Evolutionary conservation across 345 rosid genomes (phyloP), one percentile per base, ranked within the genome.

Genomic region (Iberis pinnata): DNA sequence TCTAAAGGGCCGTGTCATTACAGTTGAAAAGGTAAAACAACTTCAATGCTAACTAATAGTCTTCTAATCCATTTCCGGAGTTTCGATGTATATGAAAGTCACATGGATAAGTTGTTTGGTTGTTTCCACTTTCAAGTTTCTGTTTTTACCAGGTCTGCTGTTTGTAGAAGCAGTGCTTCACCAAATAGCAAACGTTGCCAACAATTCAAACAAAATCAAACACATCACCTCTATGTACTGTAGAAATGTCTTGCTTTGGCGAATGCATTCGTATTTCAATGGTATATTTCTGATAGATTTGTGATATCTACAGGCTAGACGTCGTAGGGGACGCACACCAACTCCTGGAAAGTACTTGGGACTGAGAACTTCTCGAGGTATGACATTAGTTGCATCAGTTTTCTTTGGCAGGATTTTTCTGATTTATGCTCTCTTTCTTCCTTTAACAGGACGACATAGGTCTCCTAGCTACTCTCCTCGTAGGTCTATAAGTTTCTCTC

Each of bases 101-200:
- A 49, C 61, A 80, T 84, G 78, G 8, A 29, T 73, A 76, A 76
- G 80, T 66, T 74, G 78, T 80, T 87, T 77, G 80, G 79, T 66
- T 80, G 72, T 80, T 81, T 81, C 80, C 80, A 61, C 83, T 77
- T 82, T 43, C 29, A 78, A 82, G 88, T 72, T 82, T 81, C 57
- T 82, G n/a, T 78, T 84, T 75, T 70, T 96, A 84, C 81, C 92
- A 87, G 95, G 96, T 81, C 78, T 82, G 89, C 95, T 86, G 90
- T 82, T 77, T 75, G 90, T 77, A 77, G 92, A 80, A 90, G 88
- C 89, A 87, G 87, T 85, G 72, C 96, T 75, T 82, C 92, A 63
- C 55, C 98, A 62, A 79, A 72, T 73, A 60, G 62, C 82, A 70
- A 80, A 69, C 63, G 77, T 62, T 70, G n/a, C 66, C 89, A 78